Conservation (phyloP, 2,329 filamentous ascomycete genomes). For the Penicillium sp. region DNA sequence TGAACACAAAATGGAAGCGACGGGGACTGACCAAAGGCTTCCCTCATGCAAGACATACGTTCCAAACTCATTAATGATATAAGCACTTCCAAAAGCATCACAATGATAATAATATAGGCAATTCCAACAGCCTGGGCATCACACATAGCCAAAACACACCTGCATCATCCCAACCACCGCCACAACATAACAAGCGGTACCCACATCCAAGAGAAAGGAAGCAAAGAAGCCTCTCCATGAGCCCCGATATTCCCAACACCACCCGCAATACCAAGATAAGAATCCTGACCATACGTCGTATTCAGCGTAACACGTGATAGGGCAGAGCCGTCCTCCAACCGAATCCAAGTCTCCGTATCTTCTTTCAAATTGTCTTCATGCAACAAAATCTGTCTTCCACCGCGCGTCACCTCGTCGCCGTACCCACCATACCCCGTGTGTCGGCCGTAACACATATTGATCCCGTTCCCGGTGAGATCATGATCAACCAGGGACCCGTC, state of each 20-base stretch:
- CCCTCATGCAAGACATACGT: no score
- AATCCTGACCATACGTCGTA: slow-evolving; percentile 55
- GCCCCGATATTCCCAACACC: not conserved
- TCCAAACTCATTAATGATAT: not conserved
- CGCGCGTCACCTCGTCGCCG: slow-evolving; percentile 60
- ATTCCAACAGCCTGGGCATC: not conserved
- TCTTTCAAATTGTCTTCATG: slow-evolving; percentile 43
- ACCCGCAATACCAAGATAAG: slow-evolving; percentile 1
- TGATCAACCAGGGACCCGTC: slow-evolving; percentile 25
- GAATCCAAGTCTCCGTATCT: slow-evolving; percentile 59
- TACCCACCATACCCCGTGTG: slow-evolving; percentile 69
- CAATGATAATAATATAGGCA: not conserved
- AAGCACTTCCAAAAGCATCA: not conserved
- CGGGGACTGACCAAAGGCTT: no score
- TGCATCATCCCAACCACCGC: not conserved
- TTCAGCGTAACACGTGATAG: slow-evolving; percentile 56
- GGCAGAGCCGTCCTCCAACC: slow-evolving; percentile 54
- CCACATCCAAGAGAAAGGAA: slow-evolving; percentile 5
- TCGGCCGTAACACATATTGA: slow-evolving; percentile 57
- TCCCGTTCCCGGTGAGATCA: slow-evolving; percentile 41
- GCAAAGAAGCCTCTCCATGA: not conserved
- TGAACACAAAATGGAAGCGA: no score
- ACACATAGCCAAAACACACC: not conserved
- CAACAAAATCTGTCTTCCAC: slow-evolving; percentile 55
- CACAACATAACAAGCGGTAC: slow-evolving; percentile 4